A percentile compares a stretch with the other conserved stretches of the same genome.
Conservation (phyloP, 2,329 filamentous ascomycete genomes). For the Ceratocystis cubensis region DNA sequence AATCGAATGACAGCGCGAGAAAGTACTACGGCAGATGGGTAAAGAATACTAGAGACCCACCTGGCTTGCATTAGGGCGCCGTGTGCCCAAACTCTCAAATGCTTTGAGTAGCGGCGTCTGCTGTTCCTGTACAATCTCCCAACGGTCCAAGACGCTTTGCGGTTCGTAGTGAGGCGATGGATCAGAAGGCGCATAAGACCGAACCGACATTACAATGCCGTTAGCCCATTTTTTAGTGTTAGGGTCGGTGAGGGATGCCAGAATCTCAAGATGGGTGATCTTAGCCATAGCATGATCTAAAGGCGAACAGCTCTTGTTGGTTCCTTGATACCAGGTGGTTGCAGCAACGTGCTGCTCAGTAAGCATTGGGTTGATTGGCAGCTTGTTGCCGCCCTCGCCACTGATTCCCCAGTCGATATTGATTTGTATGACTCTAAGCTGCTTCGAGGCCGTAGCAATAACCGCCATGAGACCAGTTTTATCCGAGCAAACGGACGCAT, state of each 20-base stretch:
- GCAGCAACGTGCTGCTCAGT: slow-evolving; percentile 44
- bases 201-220: slow-evolving; percentile 19
- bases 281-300: slow-evolving; percentile 43
- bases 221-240: slow-evolving; percentile 35
- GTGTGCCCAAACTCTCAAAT: slow-evolving; percentile 60
- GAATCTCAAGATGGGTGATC: slow-evolving; percentile 62
- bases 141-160: slow-evolving; percentile 66
- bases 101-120: slow-evolving; percentile 57
- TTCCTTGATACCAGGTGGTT: slow-evolving; percentile 44
- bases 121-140: slow-evolving; percentile 61
- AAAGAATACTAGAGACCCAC: background rate
- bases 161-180: slow-evolving; percentile 47
- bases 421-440: slow-evolving; percentile 62
- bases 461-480: slow-evolving; percentile 58
- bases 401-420: slow-evolving; percentile 60
- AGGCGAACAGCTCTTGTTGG: slow-evolving; percentile 30
- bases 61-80: slow-evolving; percentile 36
- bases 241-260: slow-evolving; percentile 53
- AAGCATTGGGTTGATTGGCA: slow-evolving; percentile 40
- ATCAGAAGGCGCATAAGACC: slow-evolving; percentile 20
- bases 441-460: slow-evolving; percentile 55
- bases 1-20: slow-evolving; percentile 21
- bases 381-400: slow-evolving; percentile 41
- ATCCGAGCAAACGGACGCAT: slow-evolving; percentile 63
- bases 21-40: background rate